These are phyloP conservation scores for Serendipita vermifera DNA, from an alignment of 768 basidiomycete species.

Conservation along the genomic window DNA sequence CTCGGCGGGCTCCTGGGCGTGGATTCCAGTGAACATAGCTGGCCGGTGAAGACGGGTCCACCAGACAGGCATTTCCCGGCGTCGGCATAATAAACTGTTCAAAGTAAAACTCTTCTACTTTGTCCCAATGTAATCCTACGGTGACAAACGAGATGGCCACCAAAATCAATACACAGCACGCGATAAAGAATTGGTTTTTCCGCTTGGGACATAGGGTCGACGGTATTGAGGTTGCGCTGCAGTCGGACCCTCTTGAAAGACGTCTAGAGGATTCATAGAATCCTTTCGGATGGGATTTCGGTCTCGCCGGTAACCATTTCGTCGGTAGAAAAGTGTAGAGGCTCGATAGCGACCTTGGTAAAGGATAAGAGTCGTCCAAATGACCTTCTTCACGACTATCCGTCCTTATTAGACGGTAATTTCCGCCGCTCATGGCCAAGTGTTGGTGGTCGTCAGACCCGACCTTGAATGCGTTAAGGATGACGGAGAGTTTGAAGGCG, in stretches of 20 bases:
- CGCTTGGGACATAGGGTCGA: not conserved
- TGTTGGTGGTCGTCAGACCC: too few species aligned
- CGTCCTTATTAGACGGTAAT: not conserved
- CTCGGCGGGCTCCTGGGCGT: not conserved
- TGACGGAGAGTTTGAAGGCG: too few species aligned
- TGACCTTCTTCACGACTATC: not conserved
- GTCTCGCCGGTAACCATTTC: not conserved
- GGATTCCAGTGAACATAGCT: conserved; percentile 5
- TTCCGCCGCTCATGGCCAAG: not conserved
- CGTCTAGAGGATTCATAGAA: not conserved
- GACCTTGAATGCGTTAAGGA: too few species aligned
- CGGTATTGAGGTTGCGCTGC: not conserved
- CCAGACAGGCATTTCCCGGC: not conserved
- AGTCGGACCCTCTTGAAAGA: not conserved
- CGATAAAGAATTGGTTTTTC: not conserved
- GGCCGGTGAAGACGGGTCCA: not conserved
- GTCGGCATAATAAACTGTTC: not conserved
- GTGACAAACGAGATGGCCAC: not conserved
- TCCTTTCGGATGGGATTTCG: not conserved
- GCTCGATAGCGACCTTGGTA: not conserved
- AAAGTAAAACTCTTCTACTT: not conserved
- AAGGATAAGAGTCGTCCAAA: not conserved
- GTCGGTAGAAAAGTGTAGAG: not conserved
- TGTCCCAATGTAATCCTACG: not conserved
- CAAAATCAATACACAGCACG: not conserved